These are phyloP conservation scores for Inga leiocalycina DNA, from an alignment of 306 rosid genomes.

Conservation along the genomic window DNA sequence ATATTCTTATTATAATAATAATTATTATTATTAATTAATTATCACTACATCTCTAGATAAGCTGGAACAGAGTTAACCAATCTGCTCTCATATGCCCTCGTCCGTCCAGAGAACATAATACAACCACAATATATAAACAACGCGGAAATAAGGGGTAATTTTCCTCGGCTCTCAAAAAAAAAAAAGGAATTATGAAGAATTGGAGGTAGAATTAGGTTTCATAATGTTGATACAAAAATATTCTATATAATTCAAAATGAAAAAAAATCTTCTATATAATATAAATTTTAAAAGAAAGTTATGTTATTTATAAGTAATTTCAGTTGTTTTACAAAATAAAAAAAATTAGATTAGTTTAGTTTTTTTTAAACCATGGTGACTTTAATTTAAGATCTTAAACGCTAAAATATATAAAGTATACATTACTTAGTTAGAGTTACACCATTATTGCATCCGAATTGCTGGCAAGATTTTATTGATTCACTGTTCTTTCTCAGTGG, in stretches of 20 bases:
- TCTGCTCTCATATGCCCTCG: background rate
- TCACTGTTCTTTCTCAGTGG: background rate
- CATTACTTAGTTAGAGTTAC: background rate
- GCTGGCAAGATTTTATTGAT: background rate
- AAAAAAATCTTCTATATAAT: no score
- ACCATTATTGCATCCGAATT: background rate
- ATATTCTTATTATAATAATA: background rate
- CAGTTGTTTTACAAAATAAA: background rate
- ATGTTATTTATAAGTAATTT: background rate
- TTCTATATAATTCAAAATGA: no score
- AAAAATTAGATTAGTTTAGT: background rate
- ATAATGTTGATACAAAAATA: background rate
- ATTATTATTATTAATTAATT: background rate
- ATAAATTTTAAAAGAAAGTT: no score
- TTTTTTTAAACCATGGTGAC: background rate
- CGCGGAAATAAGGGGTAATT: background rate
- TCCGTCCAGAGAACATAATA: background rate
- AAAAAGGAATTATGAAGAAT: background rate
- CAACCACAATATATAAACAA: background rate
- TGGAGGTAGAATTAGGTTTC: background rate
- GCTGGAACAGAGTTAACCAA: background rate
- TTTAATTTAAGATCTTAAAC: background rate
- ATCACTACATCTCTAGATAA: background rate
- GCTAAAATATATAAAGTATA: no score
- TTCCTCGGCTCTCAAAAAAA: background rate